Conservation (phyloP, 306 rosid genomes). For the Rosa chinensis region DNA sequence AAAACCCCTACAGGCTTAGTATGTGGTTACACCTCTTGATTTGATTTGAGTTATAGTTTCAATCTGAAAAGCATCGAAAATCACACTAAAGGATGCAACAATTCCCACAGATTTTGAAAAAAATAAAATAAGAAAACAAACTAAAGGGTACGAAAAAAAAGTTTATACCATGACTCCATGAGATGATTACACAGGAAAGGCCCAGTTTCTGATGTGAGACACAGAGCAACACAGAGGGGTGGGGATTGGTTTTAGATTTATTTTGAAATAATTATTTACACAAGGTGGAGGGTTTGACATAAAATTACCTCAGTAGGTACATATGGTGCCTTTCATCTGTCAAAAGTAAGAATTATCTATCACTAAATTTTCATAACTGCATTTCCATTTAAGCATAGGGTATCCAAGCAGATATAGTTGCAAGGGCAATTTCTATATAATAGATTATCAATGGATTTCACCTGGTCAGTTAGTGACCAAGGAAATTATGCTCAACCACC, state of each 20-base stretch:
- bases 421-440: neutral
- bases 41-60: neutral
- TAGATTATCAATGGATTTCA: neutral
- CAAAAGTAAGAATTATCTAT: conserved; percentile 3
- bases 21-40: neutral
- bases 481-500: too few species aligned
- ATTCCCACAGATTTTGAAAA: neutral
- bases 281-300: conserved; percentile 1
- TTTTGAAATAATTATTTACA: neutral
- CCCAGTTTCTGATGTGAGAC: neutral
- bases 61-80: neutral
- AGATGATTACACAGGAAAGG: neutral
- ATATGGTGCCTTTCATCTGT: neutral
- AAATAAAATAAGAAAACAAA: neutral
- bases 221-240: neutral
- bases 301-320: neutral
- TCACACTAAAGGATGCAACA: neutral
- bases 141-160: neutral
- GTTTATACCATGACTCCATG: neutral
- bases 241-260: neutral
- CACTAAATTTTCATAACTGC: conserved; percentile 3
- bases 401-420: neutral
- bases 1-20: neutral
- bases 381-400: neutral
- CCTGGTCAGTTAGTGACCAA: too few species aligned